These are phyloP conservation scores for Aspergillus bridgeri DNA, from an alignment of 495 filamentous ascomycete genomes.

Conservation along the genomic window DNA sequence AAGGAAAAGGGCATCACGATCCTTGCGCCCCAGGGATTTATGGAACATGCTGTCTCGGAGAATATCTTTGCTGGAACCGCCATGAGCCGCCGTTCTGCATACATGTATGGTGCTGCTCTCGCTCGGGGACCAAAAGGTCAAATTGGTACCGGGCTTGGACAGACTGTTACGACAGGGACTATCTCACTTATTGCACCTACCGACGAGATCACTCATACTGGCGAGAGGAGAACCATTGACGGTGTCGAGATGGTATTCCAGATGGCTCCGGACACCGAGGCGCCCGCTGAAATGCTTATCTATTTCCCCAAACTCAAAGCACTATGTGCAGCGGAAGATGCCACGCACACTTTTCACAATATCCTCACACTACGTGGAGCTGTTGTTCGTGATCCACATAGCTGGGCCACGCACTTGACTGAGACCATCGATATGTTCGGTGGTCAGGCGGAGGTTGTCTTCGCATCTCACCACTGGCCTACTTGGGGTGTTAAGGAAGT, in stretches of 20 bases:
- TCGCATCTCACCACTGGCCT: slow-evolving; percentile 28
- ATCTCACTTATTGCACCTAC: slow-evolving; percentile 20
- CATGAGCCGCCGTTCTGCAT: slow-evolving; percentile 19
- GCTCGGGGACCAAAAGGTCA: slow-evolving; percentile 11
- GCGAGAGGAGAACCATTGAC: slow-evolving; percentile 15
- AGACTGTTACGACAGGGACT: slow-evolving; percentile 15
- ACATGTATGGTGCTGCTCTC: slow-evolving; percentile 22
- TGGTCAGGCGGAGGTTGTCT: slow-evolving; percentile 16
- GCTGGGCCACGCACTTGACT: slow-evolving; percentile 22
- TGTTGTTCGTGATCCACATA: slow-evolving; percentile 20
- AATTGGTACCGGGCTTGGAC: slow-evolving; percentile 21
- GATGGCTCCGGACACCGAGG: slow-evolving; percentile 23
- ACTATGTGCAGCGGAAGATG: slow-evolving; percentile 23
- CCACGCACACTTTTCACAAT: slow-evolving; percentile 25
- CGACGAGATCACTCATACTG: slow-evolving; percentile 17
- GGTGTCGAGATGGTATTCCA: slow-evolving; percentile 24
- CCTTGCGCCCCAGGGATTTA: slow-evolving; percentile 23
- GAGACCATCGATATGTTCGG: slow-evolving; percentile 21
- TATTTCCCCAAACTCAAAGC: slow-evolving; percentile 21
- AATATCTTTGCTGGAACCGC: slow-evolving; percentile 20
- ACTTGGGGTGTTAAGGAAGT: slow-evolving; percentile 24
- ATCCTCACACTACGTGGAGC: slow-evolving; percentile 26
- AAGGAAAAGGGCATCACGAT: slow-evolving; percentile 15
- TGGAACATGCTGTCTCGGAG: slow-evolving; percentile 19
- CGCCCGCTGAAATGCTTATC: slow-evolving; percentile 25